Evolutionary conservation across 768 basidiomycete genomes (phyloP).

Genomic region (Holtermannia corniformis): DNA sequence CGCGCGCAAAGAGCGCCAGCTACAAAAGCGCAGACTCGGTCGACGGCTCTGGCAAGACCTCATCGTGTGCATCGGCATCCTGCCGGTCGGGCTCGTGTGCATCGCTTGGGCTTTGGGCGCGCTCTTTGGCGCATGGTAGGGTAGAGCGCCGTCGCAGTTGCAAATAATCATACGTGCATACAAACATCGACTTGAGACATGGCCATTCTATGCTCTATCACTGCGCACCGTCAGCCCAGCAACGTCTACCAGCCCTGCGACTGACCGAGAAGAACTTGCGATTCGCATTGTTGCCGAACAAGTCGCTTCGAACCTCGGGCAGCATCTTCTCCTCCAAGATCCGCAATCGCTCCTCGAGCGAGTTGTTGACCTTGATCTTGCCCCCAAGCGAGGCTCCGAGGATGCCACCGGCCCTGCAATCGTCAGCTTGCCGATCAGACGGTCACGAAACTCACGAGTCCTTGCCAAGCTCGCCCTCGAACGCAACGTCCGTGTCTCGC

Average conservation of each 20-base stretch:
- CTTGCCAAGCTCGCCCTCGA: conserved; percentile 56
- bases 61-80: conserved; percentile 64
- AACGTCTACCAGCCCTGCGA: neutral
- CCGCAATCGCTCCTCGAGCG: conserved; percentile 79
- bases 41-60: conserved; percentile 72
- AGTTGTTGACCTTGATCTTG: conserved; percentile 86
- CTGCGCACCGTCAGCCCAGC: neutral
- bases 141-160: neutral
- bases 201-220: no score
- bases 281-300: conserved; percentile 85
- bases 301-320: conserved; percentile 78
- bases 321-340: conserved; percentile 94
- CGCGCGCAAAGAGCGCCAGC: conserved; percentile 70
- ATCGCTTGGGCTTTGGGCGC: conserved; percentile 54
- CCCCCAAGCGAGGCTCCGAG: conserved; percentile 60
- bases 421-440: neutral
- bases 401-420: conserved; percentile 73
- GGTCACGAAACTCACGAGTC: conserved; percentile 51
- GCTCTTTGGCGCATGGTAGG: conserved; percentile 50
- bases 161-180: no score
- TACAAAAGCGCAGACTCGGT: conserved; percentile 65
- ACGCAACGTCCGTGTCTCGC: conserved; percentile 50
- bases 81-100: conserved; percentile 53
- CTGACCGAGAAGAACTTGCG: conserved; percentile 68
- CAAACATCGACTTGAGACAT: neutral